phyloP scores from a whole-genome alignment of 192 early-diverging fungal species.

The Coemansia asiatica region DNA sequence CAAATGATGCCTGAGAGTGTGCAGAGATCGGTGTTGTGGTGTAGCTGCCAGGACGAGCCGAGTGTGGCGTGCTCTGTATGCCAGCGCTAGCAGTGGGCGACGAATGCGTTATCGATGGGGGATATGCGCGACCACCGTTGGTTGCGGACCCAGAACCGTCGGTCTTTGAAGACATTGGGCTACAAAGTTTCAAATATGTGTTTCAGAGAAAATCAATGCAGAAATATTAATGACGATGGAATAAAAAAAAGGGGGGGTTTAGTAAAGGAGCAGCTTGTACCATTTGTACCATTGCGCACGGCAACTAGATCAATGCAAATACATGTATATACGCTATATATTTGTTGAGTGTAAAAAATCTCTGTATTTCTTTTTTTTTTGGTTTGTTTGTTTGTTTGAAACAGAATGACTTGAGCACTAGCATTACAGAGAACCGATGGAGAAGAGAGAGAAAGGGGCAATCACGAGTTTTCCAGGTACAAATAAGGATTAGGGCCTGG shows the following conservation, averaged over 20 bases:
- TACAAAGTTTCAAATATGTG: slow-evolving; percentile 11
- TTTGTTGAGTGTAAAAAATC: no score
- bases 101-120: slow-evolving; percentile 36
- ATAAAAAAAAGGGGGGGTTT: no score
- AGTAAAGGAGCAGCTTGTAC: no score
- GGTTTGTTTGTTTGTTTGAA: background rate
- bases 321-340: background rate
- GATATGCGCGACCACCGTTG: slow-evolving; percentile 29
- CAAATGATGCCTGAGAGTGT: slow-evolving; percentile 39
- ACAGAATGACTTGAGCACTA: background rate
- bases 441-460: background rate
- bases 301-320: no score
- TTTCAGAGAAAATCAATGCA: background rate
- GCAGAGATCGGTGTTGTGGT: slow-evolving; percentile 23
- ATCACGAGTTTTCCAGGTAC: background rate
- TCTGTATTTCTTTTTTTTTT: no score
- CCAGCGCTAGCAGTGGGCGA: slow-evolving; percentile 27
- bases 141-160: slow-evolving; percentile 26
- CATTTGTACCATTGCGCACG: no score
- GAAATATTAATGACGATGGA: no score
- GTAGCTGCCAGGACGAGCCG: slow-evolving; percentile 40
- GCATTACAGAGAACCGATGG: no score
- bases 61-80: slow-evolving; percentile 25
- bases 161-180: slow-evolving; percentile 50
- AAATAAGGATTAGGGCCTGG: background rate